Evolutionary conservation across 2,329 filamentous ascomycete species (phyloP).

Genomic region (Paracoccidioides lutzii): DNA sequence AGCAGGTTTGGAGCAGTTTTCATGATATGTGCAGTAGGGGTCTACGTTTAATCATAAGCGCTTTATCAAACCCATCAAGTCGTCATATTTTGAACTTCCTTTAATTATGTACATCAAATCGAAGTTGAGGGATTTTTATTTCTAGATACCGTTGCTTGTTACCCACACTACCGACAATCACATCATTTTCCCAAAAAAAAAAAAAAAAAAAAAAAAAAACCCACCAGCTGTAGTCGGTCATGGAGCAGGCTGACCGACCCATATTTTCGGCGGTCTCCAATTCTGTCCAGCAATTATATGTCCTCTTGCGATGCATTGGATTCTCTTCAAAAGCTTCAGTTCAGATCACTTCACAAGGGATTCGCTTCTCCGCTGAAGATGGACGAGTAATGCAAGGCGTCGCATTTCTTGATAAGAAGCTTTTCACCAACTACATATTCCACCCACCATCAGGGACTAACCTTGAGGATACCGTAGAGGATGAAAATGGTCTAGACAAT

Average conservation of each 20-base stretch:
- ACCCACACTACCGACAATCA: neutral
- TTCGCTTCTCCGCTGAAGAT: slow-evolving; percentile 81
- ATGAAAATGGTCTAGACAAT: slow-evolving; percentile 26
- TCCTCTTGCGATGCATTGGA: slow-evolving; percentile 49
- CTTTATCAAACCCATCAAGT: neutral
- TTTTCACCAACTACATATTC: slow-evolving; percentile 78
- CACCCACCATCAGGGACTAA: slow-evolving; percentile 33
- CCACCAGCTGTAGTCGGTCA: slow-evolving; percentile 1
- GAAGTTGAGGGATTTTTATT: slow-evolving; percentile 19
- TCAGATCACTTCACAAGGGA: slow-evolving; percentile 70
- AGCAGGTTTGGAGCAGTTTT: slow-evolving; percentile 82
- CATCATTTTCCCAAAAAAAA: neutral
- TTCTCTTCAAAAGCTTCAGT: slow-evolving; percentile 48
- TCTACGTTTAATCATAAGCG: slow-evolving; percentile 63
- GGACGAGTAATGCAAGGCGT: slow-evolving; percentile 81
- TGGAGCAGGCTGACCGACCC: slow-evolving; percentile 7
- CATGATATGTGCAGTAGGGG: slow-evolving; percentile 97
- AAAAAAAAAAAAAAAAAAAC: no score
- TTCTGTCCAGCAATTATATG: slow-evolving; percentile 48
- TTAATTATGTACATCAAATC: slow-evolving; percentile 25
- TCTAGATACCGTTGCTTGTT: slow-evolving; percentile 20
- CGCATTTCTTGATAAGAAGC: slow-evolving; percentile 72
- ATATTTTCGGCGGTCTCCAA: slow-evolving; percentile 49
- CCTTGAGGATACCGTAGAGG: slow-evolving; percentile 10
- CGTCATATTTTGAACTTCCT: neutral